phyloP scores from a whole-genome alignment of 2,329 filamentous ascomycete species.

The Botryotinia globosa region DNA sequence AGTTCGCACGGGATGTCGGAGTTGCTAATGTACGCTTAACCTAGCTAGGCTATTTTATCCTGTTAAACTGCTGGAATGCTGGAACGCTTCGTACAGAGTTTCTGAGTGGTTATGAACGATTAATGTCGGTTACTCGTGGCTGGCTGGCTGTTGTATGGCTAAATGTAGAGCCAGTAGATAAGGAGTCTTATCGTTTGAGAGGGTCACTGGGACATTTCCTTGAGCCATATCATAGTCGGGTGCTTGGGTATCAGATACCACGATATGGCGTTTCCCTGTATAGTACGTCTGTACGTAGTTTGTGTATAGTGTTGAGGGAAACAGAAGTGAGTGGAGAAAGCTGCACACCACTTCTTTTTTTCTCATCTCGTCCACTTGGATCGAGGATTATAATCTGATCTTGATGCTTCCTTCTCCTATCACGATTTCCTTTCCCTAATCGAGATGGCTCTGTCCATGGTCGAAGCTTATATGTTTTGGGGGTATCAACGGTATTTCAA shows the following conservation, averaged over 20 bases:
- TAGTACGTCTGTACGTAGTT: slow-evolving; percentile 4
- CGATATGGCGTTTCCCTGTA: not conserved
- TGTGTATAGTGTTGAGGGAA: not conserved
- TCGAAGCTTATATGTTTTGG: not conserved
- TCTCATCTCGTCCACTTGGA: slow-evolving; percentile 10
- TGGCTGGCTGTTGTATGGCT: not conserved
- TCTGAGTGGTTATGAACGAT: not conserved
- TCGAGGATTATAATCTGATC: not conserved
- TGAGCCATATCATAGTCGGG: not conserved
- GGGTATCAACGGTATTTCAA: not conserved
- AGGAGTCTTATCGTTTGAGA: slow-evolving; percentile 8
- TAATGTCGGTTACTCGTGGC: not conserved
- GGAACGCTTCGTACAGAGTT: too few relatives aligned
- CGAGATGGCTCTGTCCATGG: not conserved
- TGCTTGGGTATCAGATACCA: not conserved
- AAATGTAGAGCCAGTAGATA: slow-evolving; percentile 3
- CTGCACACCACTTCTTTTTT: slow-evolving; percentile 8
- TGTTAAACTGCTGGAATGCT: not conserved
- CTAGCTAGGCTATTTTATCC: slow-evolving; percentile 19
- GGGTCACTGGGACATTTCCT: not conserved
- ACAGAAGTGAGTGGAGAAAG: not conserved
- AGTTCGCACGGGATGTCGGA: not conserved
- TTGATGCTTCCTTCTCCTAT: not conserved
- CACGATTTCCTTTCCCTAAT: slow-evolving; percentile 20
- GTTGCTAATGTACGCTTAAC: slow-evolving; percentile 11